Evolutionary conservation across 1,284 basidiomycete species (phyloP).

Genomic region (Microbotryomycetes sp.): DNA sequence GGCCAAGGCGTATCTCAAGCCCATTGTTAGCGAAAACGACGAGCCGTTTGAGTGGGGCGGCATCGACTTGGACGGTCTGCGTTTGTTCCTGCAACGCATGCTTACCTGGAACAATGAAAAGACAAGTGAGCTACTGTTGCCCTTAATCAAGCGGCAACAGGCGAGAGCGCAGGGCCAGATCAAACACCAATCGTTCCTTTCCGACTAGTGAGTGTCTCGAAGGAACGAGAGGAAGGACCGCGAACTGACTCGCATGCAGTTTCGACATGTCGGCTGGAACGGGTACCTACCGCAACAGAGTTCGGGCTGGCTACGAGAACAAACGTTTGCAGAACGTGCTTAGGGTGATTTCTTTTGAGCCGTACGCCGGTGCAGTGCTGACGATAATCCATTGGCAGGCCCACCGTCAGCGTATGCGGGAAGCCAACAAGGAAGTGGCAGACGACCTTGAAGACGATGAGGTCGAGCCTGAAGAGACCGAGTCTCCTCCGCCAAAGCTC

Average conservation of each 20-base stretch:
- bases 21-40: conserved; percentile 79
- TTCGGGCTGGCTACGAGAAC: conserved; percentile 56
- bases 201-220: conserved; percentile 41
- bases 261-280: conserved; percentile 47
- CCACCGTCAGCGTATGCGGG: background rate
- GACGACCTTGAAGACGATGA: background rate
- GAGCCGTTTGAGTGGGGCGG: conserved; percentile 97
- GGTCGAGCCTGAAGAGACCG: background rate
- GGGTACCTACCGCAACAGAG: conserved; percentile 36
- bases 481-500: background rate
- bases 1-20: conserved; percentile 88
- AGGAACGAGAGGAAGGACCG: no score
- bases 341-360: conserved; percentile 47
- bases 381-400: background rate
- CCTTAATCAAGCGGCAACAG: conserved; percentile 85
- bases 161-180: conserved; percentile 54
- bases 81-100: conserved; percentile 75
- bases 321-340: conserved; percentile 87
- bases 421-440: conserved; percentile 15
- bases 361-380: background rate
- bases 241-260: conserved; percentile 16
- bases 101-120: conserved; percentile 79
- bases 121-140: conserved; percentile 84
- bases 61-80: conserved; percentile 84
- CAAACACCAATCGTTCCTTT: conserved; percentile 54